Conservation (phyloP, 345 rosid genomes). For the Eucalyptus camaldulensis region DNA sequence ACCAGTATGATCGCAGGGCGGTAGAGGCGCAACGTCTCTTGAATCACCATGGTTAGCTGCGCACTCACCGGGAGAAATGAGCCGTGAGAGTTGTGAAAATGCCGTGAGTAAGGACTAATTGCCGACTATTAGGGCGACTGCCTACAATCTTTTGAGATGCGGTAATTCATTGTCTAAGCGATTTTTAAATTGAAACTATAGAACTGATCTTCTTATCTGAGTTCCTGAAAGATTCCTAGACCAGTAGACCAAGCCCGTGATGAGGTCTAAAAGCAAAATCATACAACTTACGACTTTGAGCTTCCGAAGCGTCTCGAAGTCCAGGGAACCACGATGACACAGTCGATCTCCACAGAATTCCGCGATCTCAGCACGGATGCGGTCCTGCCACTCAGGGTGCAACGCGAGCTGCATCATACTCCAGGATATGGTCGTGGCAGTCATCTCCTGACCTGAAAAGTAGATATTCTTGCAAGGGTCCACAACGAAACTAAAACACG, state of each 20-base stretch:
- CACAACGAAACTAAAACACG: not conserved
- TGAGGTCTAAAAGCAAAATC: not conserved
- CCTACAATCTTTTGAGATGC: not conserved
- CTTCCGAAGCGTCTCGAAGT: conserved; percentile 1
- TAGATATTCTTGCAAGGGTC: conserved; percentile 18
- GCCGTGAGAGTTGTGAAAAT: not conserved
- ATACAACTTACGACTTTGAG: not conserved
- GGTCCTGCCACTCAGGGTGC: conserved; percentile 16
- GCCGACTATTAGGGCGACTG: not conserved
- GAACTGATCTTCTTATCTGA: not conserved
- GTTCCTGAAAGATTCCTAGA: not conserved
- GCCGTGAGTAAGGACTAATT: not conserved
- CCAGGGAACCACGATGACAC: not conserved
- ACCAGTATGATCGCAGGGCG: not conserved
- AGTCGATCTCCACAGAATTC: not conserved
- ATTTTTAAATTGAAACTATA: not conserved
- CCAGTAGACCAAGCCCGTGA: not conserved
- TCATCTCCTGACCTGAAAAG: conserved; percentile 16
- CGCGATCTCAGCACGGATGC: conserved; percentile 1
- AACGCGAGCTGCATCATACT: conserved; percentile 8
- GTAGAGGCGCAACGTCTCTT: conserved; percentile 8
- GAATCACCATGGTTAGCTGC: conserved; percentile 4
- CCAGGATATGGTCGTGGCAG: conserved; percentile 13
- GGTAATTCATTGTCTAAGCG: not conserved
- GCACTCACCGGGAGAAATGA: not conserved